Conservation (phyloP, 129 eudicot species). For the Tagetes patula region DNA sequence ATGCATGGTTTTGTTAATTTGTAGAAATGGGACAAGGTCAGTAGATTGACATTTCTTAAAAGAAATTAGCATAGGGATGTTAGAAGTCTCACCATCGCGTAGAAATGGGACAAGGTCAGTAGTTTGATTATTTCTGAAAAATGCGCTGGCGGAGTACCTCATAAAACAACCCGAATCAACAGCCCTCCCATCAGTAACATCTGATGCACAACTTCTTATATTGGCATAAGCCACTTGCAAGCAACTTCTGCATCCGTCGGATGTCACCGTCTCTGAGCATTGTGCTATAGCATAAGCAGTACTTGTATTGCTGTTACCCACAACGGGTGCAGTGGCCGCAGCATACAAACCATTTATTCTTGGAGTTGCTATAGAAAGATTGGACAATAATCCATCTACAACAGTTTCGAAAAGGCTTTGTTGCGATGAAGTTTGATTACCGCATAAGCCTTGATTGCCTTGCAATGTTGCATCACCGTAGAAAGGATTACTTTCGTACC, state of each 20-base stretch:
- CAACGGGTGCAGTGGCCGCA: conserved; percentile 41
- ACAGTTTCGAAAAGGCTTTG: conserved; percentile 41
- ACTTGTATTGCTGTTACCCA: conserved; percentile 34
- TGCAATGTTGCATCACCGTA: conserved; percentile 52
- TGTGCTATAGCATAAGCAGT: conserved; percentile 61
- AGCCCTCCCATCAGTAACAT: conserved; percentile 60
- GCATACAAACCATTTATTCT: conserved; percentile 61
- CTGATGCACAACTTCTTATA: conserved; percentile 51
- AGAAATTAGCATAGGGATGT: background rate
- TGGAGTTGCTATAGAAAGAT: conserved; percentile 65
- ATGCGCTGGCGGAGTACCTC: conserved; percentile 56
- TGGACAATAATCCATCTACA: conserved; percentile 40
- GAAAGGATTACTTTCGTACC: conserved; percentile 74
- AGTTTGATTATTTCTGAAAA: conserved; percentile 47
- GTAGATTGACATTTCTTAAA: too few species aligned
- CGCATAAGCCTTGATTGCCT: conserved; percentile 61
- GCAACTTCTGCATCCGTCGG: conserved; percentile 52
- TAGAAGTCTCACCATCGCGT: conserved; percentile 40
- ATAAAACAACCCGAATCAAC: conserved; percentile 71
- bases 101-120: conserved; percentile 47
- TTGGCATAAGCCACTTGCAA: conserved; percentile 47
- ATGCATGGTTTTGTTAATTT: too few species aligned
- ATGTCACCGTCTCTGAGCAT: conserved; percentile 45
- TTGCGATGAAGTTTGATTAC: conserved; percentile 54
- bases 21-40: background rate